These are phyloP conservation scores for Pittosporum tobira DNA, from an alignment of 129 eudicot genomes.

Conservation along the genomic window DNA sequence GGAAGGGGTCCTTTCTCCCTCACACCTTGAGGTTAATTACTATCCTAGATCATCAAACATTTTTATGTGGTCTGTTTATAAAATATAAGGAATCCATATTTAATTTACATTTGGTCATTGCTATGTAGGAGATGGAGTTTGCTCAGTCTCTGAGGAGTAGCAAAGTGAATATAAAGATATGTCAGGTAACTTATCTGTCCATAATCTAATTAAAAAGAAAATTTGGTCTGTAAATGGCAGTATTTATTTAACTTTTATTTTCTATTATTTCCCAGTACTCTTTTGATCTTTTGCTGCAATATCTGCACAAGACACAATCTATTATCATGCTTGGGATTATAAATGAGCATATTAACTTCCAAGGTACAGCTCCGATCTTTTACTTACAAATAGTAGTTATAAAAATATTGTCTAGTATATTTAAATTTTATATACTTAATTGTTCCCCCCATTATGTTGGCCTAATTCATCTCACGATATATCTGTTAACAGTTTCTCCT, in stretches of 20 bases:
- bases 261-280: slow-evolving; percentile 54
- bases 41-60: slow-evolving; percentile 15
- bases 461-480: slow-evolving; percentile 11
- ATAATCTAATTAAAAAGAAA: too few species aligned
- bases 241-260: too few species aligned
- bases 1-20: slow-evolving; percentile 98
- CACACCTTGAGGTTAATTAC: slow-evolving; percentile 78
- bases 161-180: slow-evolving; percentile 86
- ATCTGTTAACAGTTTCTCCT: slow-evolving; percentile 56
- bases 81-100: background rate
- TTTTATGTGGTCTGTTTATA: slow-evolving; percentile 1
- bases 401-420: background rate
- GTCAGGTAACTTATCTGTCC: slow-evolving; percentile 60
- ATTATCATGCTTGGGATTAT: slow-evolving; percentile 86
- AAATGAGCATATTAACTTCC: slow-evolving; percentile 85
- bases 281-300: slow-evolving; percentile 82
- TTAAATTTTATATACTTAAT: background rate
- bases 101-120: slow-evolving; percentile 2
- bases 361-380: slow-evolving; percentile 34
- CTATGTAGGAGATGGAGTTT: slow-evolving; percentile 89
- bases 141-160: slow-evolving; percentile 93
- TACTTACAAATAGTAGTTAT: background rate
- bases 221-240: too few species aligned
- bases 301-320: slow-evolving; percentile 86
- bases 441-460: background rate